Conservation (phyloP, 2,329 filamentous ascomycete species). For the Cladophialophora bantiana region DNA sequence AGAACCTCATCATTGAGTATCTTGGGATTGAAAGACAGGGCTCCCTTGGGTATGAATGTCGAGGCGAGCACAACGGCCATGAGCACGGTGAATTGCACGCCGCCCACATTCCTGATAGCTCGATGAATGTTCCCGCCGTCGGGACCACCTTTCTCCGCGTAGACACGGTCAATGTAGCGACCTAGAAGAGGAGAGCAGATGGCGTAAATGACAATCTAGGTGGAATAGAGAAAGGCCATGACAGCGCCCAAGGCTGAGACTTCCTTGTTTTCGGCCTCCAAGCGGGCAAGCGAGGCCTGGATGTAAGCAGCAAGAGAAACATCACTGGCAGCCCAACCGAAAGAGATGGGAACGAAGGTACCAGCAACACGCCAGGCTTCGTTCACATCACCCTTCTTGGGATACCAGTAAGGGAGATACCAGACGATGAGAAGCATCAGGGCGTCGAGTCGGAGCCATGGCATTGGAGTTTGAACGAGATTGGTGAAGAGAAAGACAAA, state of each 20-base stretch:
- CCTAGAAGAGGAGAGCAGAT: slow-evolving; percentile 55
- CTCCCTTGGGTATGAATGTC: slow-evolving; percentile 57
- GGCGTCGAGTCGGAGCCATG: slow-evolving; percentile 59
- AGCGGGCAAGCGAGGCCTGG: slow-evolving; percentile 57
- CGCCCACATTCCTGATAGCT: slow-evolving; percentile 55
- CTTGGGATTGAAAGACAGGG: slow-evolving; percentile 52
- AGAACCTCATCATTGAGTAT: slow-evolving; percentile 32
- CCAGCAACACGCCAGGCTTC: slow-evolving; percentile 58
- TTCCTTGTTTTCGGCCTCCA: slow-evolving; percentile 54
- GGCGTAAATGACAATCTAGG: slow-evolving; percentile 58
- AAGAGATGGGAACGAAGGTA: slow-evolving; percentile 56
- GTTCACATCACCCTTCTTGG: slow-evolving; percentile 49
- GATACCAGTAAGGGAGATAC: slow-evolving; percentile 58
- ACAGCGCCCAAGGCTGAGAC: slow-evolving; percentile 59
- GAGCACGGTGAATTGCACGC: slow-evolving; percentile 58
- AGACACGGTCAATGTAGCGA: slow-evolving; percentile 55
- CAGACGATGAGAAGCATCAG: slow-evolving; percentile 57
- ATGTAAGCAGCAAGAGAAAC: slow-evolving; percentile 61
- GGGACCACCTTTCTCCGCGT: slow-evolving; percentile 43
- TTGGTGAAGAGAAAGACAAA: slow-evolving; percentile 60
- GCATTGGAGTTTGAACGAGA: slow-evolving; percentile 58
- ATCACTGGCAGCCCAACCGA: slow-evolving; percentile 61
- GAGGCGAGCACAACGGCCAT: slow-evolving; percentile 51
- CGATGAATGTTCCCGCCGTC: slow-evolving; percentile 48
- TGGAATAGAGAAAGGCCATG: slow-evolving; percentile 59